Evolutionary conservation across 2,329 filamentous ascomycete species (phyloP), one percentile per base, ranked within the genome.

Genomic region (Fusarium avenaceum): DNA sequence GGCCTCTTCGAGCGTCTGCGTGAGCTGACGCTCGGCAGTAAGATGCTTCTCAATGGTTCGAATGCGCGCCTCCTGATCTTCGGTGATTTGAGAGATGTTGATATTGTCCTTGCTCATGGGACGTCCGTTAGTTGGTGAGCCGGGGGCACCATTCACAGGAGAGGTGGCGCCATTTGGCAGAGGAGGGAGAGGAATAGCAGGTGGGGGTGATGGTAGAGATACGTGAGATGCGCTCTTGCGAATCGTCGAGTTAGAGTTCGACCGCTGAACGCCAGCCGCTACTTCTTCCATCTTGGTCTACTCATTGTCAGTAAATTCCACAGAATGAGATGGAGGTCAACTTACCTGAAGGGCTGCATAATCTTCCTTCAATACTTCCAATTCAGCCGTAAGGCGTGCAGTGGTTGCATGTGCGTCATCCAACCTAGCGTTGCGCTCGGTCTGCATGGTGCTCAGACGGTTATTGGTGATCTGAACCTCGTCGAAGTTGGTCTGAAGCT

Each of bases 21-120:
- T 99, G 61, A 99, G 89, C 79, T 98, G 95, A 78, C 97, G 97
- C 84, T 99, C 96, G 5, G 96, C 96, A 69, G 92, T 91, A 24
- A 99, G 87, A 76, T 98, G 94, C 83, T 97, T 98, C 84, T 99
- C 95, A 67, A 99, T 97, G 8, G 93, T 96, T 63, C 92, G 90
- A 76, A 99, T 96, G 67, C 94, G 94, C 43, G 93, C 92, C 77
- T 99, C 96, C 78, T 97, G 94, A 73, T 99, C 96, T 75, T 98
- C 95, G 63, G 95, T 89, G 69, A 97, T 87, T 74, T 97, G 94
- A 49, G 90, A 88, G 61, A 90, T 87, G 51, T 82, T 84, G 47
- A 80, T 62, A 47, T 79, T 86, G 74, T 97, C 93, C 78, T 96
- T 96, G 84, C 93, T 96, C 19, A 89, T 85, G 61, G 94, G 93